Base-by-base conservation (phyloP, 768 basidiomycete genomes). In the Asterophora lycoperdoides region DNA sequence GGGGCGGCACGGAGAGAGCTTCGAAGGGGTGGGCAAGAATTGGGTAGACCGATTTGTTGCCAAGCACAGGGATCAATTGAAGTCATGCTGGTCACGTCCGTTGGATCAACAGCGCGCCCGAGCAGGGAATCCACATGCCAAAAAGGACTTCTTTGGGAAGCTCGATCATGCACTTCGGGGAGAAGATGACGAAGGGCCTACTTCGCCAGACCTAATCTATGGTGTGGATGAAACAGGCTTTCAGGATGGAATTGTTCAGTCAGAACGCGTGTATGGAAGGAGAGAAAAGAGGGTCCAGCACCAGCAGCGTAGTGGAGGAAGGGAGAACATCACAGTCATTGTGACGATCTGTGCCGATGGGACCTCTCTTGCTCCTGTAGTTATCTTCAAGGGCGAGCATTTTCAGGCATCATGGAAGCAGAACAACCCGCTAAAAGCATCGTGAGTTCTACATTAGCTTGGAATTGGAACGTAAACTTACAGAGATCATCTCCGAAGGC, bases 261-360 rank as follows among this genome's bases (percentile, higher is more conserved):
- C 14, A 28, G 38, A 51, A 26, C 39, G 13, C 17, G 44, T 46
- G 10, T 30, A 45, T 15, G 42, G 42, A 26, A 19, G 28, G 11
- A 8, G 11, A 19, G 35, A 37, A 5, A 50, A 42, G 11, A 50
- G 44, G 34, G 41, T 40, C 10, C 48, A 49, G 28, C 44, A 51
- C 33, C 38, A 51, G 33, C 49, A 51, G 10, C 61, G 68, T 1
- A 49, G 62, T 17, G 66, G 56, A 1, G 59, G 68, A 45, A 40
- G 56, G 0, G 66, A 73, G 51, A 71, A 68, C 51, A 59, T 67
- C 14, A 74, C 68, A 5, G 66, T 53, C 0, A 20, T 72, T n/a
- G 60, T 70, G 5, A 69, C 66, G 9, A 72, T 73, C 37, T 74
- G 72, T 53, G 66, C 70, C 1, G 66, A 74, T 56, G 67, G 73